phyloP scores from a whole-genome alignment of 257 asterid species.

The Petrea volubilis region DNA sequence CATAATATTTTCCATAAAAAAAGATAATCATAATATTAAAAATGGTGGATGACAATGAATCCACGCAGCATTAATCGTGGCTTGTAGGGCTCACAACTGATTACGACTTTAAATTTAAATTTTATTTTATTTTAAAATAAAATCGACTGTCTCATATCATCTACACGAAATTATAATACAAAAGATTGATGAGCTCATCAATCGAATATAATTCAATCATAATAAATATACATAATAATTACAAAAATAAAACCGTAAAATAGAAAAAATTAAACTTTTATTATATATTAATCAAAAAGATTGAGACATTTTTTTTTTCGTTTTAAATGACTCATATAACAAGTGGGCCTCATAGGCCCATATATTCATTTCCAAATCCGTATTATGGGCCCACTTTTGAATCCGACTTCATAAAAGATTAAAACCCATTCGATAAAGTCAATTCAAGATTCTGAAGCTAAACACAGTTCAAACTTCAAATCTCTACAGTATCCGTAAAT shows the following conservation, averaged over 20 bases:
- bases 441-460: conserved; percentile 1
- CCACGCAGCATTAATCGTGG: neutral
- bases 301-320: too few species aligned
- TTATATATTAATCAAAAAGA: neutral
- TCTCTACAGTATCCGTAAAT: neutral
- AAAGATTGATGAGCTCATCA: neutral
- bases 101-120: too few species aligned
- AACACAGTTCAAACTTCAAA: neutral
- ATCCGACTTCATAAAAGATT: neutral
- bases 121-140: too few species aligned
- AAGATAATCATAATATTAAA: too few species aligned
- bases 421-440: neutral
- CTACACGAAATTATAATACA: neutral
- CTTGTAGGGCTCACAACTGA: too few species aligned
- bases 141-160: neutral
- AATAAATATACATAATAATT: neutral
- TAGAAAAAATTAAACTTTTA: neutral
- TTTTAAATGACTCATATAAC: neutral
- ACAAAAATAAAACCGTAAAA: neutral
- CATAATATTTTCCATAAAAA: too few species aligned
- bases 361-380: neutral
- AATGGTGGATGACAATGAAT: neutral
- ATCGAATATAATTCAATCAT: neutral
- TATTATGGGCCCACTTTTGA: conserved; percentile 13
- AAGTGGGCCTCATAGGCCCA: conserved; percentile 18